These are phyloP conservation scores for Thelephora terrestris DNA, from an alignment of 1,284 basidiomycete genomes.

Conservation along the genomic window DNA sequence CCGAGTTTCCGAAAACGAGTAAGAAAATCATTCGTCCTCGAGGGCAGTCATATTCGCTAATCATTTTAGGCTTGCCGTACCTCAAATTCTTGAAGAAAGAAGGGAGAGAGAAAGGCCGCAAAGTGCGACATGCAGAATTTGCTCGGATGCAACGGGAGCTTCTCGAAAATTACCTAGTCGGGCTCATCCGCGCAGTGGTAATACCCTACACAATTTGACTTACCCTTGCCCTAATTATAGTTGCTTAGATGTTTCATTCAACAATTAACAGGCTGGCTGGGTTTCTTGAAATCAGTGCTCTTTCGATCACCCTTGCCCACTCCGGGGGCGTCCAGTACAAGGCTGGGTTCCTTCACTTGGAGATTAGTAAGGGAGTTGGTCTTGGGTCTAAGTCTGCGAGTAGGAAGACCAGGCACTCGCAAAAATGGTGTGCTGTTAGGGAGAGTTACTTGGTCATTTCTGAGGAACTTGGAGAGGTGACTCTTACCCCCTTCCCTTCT, in stretches of 20 bases:
- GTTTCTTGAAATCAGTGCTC: conserved; percentile 92
- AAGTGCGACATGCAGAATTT: conserved; percentile 62
- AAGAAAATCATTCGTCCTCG: conserved; percentile 6
- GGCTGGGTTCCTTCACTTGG: conserved; percentile 73
- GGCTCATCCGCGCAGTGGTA: conserved; percentile 84
- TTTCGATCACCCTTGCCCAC: conserved; percentile 78
- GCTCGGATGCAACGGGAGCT: conserved; percentile 71
- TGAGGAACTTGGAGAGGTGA: conserved; percentile 79
- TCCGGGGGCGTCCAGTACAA: conserved; percentile 83
- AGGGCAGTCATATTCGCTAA: not conserved
- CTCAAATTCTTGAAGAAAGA: conserved; percentile 72
- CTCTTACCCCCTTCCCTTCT: conserved; percentile 16
- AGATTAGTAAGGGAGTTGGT: conserved; percentile 37
- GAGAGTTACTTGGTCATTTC: conserved; percentile 90
- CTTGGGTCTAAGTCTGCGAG: conserved; percentile 57
- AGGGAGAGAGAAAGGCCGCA: conserved; percentile 35
- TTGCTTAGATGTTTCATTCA: conserved; percentile 85
- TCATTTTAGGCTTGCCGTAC: conserved; percentile 66
- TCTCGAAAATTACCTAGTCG: conserved; percentile 84
- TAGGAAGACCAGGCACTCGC: conserved; percentile 63
- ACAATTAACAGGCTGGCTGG: conserved; percentile 85
- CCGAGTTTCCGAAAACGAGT: conserved; percentile 89
- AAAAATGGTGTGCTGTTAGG: conserved; percentile 89
- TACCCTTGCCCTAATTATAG: conserved; percentile 5
- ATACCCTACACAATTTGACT: conserved; percentile 19